Conservation (phyloP, 2,329 filamentous ascomycete species). For the Paradendryphiella salina region DNA sequence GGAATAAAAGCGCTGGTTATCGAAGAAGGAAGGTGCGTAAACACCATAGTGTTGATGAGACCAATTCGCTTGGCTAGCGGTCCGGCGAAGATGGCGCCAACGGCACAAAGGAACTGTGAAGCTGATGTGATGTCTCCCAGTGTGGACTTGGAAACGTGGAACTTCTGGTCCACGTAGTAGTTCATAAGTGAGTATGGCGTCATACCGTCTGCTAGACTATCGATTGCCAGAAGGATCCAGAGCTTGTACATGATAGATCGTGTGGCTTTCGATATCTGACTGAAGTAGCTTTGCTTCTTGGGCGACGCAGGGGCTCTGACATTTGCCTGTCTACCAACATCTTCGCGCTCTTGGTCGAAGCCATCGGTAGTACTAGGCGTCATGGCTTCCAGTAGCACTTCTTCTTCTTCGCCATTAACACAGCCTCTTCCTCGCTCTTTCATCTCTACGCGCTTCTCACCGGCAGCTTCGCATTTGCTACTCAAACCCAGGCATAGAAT, state of each 20-base stretch:
- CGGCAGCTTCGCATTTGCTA: constrained; percentile 47
- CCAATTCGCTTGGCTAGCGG: constrained; percentile 62
- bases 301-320: constrained; percentile 10
- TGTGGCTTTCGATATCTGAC: constrained; percentile 61
- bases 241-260: constrained; percentile 64
- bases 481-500: constrained; percentile 47
- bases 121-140: constrained; percentile 62
- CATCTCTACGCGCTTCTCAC: constrained; percentile 35
- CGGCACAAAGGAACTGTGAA: constrained; percentile 54
- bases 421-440: constrained; percentile 23
- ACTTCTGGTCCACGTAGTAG: constrained; percentile 45
- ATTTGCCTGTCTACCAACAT: constrained; percentile 18
- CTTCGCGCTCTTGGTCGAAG: constrained; percentile 34
- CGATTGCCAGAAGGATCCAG: constrained; percentile 66
- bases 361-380: constrained; percentile 38
- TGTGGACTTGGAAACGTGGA: constrained; percentile 52
- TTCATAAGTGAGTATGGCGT: constrained; percentile 44
- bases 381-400: constrained; percentile 41
- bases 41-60: constrained; percentile 61
- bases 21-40: constrained; percentile 62
- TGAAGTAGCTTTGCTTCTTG: constrained; percentile 48
- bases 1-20: constrained; percentile 61
- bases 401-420: constrained; percentile 37
- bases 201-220: constrained; percentile 68
- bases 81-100: constrained; percentile 61